Evolutionary conservation across 805 yeast genomes (phyloP), one percentile per base, ranked within the genome.

Genomic region (Tetrapisispora nanseiensis): DNA sequence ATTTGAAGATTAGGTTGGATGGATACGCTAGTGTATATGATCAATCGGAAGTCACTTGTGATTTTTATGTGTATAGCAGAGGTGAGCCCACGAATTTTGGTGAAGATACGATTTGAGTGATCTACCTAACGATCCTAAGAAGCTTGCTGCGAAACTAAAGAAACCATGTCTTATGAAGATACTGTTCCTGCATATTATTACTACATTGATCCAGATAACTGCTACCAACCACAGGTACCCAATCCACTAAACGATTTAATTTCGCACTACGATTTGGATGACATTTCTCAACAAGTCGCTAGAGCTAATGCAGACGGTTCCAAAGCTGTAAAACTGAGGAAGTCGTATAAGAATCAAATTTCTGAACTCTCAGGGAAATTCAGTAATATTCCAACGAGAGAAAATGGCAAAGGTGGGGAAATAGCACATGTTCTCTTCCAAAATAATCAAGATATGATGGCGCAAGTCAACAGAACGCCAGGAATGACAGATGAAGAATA

Each of bases 341-440:
- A 92, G 63, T 86, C 97, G 0, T 92, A 92, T 65, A 92, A 92
- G 61, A 87, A 89, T 49, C 97, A 90, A 59, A 82, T 92, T 12
- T 70, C 74, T 30, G 97, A 89, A 51, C 67, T 92, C 23, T 84
- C 95, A 0, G 97, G 89, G 2, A 81, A 80, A 55, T 85, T 79
- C 50, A 69, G 51, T 6, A 55, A 69, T 29, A 77, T 82, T 32
- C 83, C 85, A n/a, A 70, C 62, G 0, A 48, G 61, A 27, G 64
- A 61, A 39, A 61, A 61, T 46, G 64, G 63, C n/a, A 62, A 61
- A 45, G 63, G 64, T 41, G 66, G 67, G 8, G 65, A 62, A 40
- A 48, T 62, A 19, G 50, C 63, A 7, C 56, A 59, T 29, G 52
- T 60, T 15, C 39, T 62, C 15, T 62, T 61, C 37, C 65, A 62